These are phyloP conservation scores for Yamadazyma conglobata DNA, from an alignment of 1,139 yeast genomes.

Conservation along the genomic window DNA sequence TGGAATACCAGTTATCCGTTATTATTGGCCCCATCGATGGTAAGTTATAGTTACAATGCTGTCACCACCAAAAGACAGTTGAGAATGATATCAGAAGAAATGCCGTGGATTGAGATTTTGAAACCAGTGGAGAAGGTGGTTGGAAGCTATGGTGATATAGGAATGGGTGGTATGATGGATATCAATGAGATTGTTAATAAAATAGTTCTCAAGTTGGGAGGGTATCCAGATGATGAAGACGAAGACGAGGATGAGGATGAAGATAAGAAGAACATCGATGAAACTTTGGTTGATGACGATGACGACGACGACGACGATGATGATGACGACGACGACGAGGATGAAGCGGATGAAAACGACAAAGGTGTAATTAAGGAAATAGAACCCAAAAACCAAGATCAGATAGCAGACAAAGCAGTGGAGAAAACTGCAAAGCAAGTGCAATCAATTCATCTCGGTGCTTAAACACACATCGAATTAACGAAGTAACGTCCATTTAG, in stretches of 20 bases:
- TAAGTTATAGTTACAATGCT: slow-evolving; percentile 83
- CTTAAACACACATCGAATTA: too few relatives aligned
- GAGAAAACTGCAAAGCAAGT: too few relatives aligned
- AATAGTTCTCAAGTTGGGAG: slow-evolving; percentile 79
- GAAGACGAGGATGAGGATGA: slow-evolving; percentile 67
- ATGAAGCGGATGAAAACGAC: slow-evolving; percentile 47
- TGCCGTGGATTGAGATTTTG: slow-evolving; percentile 87
- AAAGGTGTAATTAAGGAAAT: too few relatives aligned
- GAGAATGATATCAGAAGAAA: slow-evolving; percentile 70
- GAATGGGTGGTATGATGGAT: slow-evolving; percentile 92
- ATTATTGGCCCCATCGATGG: slow-evolving; percentile 91
- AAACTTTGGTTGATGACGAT: slow-evolving; percentile 30
- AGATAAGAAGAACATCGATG: slow-evolving; percentile 36
- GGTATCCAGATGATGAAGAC: slow-evolving; percentile 84
- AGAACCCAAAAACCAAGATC: too few relatives aligned
- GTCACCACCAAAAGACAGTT: slow-evolving; percentile 83
- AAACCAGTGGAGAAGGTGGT: slow-evolving; percentile 92
- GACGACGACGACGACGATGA: slow-evolving; percentile 33
- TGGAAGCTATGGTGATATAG: slow-evolving; percentile 91
- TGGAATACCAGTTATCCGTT: slow-evolving; percentile 92
- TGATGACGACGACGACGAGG: slow-evolving; percentile 40
- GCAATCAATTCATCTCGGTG: too few relatives aligned
- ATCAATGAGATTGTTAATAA: slow-evolving; percentile 87
- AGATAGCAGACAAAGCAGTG: too few relatives aligned
- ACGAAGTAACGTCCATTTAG: too few relatives aligned